Evolutionary conservation across 2,329 filamentous ascomycete species (phyloP).

Genomic region (Neurospora sp.): DNA sequence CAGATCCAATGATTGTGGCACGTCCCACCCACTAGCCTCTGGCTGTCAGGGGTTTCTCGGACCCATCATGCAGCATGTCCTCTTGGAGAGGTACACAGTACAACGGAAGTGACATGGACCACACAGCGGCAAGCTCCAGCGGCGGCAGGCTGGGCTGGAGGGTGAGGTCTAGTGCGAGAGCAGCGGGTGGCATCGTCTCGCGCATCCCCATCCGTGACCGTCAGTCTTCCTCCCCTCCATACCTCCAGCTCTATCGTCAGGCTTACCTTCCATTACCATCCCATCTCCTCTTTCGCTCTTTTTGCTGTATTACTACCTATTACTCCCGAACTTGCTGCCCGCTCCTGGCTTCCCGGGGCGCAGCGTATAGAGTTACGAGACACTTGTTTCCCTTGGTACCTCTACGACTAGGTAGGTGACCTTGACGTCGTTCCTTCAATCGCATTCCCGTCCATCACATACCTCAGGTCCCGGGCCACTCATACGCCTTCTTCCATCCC

Average conservation of each 20-base stretch:
- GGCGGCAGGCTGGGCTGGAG: background rate
- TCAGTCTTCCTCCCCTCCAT: conserved; percentile 8
- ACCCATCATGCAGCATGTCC: conserved; percentile 2
- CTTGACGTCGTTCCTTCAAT: background rate
- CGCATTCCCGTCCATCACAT: background rate
- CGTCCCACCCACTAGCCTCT: background rate
- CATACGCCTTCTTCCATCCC: background rate
- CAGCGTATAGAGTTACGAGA: conserved; percentile 22
- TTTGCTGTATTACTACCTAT: conserved; percentile 22
- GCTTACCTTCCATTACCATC: background rate
- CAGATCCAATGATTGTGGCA: conserved; percentile 4
- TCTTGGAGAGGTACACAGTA: background rate
- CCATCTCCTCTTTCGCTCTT: conserved; percentile 25
- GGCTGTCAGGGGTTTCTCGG: conserved; percentile 10
- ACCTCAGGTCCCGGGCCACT: background rate
- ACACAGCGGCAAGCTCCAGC: background rate
- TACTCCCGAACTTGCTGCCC: conserved; percentile 25
- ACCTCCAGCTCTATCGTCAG: conserved; percentile 12
- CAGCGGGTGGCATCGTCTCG: background rate
- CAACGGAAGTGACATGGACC: background rate
- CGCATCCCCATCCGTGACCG: background rate
- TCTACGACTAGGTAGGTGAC: background rate
- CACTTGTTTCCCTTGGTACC: background rate
- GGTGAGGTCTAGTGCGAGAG: background rate
- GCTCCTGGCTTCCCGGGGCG: conserved; percentile 38